Percentiles rank a stretch among this genome's conserved stretches.
phyloP scores from a whole-genome alignment of 352 stramenopile genomes.

The Thalassiosira hispida region DNA sequence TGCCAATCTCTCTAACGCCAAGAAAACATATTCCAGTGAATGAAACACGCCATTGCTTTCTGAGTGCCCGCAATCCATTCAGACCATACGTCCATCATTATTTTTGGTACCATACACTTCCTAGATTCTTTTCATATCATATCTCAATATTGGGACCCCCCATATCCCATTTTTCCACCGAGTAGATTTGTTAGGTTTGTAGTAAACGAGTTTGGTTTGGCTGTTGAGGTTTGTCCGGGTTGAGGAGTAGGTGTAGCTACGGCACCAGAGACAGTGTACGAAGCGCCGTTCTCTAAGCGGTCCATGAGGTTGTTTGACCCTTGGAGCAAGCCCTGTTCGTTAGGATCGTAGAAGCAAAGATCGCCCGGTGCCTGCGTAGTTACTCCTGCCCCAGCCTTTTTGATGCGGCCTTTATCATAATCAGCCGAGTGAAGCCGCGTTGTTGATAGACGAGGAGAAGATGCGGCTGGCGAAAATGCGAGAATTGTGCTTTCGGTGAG shows the following conservation, averaged over 20 bases:
- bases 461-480: constrained; percentile 13
- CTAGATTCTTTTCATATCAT: background rate
- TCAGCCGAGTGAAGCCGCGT: background rate
- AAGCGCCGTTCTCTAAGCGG: constrained; percentile 49
- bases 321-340: constrained; percentile 66
- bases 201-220: background rate
- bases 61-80: too few species aligned
- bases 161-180: constrained; percentile 12
- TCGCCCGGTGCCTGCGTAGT: constrained; percentile 51
- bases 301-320: constrained; percentile 47
- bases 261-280: constrained; percentile 14
- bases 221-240: background rate
- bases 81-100: too few species aligned
- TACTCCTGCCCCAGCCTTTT: constrained; percentile 64
- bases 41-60: too few species aligned
- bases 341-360: constrained; percentile 67
- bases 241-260: background rate
- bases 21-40: too few species aligned
- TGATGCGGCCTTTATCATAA: constrained; percentile 41
- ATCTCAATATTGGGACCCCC: constrained; percentile 15
- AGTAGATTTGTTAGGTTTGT: constrained; percentile 34
- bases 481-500: background rate
- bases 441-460: background rate
- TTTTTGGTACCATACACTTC: too few species aligned
- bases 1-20: too few species aligned